Base-by-base conservation (phyloP, 345 rosid genomes). In the Abelmoschus esculentus region DNA sequence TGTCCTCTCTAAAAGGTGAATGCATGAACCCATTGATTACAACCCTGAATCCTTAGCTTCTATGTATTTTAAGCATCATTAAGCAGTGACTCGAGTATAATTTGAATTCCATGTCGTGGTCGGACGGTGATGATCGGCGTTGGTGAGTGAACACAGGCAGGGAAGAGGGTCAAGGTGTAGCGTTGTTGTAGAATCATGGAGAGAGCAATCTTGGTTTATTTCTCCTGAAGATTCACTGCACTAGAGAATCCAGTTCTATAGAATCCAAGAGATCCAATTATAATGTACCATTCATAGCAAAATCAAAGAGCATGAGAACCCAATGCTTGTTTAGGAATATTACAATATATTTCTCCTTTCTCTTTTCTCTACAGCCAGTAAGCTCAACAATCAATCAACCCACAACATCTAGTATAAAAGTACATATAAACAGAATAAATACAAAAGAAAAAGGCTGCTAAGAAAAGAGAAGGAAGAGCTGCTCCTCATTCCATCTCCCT, bases 401-500 rank as follows among this genome's bases (percentile, higher is more conserved):
- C 57, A 0, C 0, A 17, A 17, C 1, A 17, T n/a, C 31, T 3
- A 2, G 32, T 53, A 17, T 53, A 8, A 3, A 9, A 9, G 13
- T 29, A 0, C 3, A 22, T 13, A 61, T n/a, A n/a, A 42, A 12
- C 22, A 31, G 0, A 68, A 15, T 72, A 70, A 42, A 76, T 42
- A 8, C 15, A 56, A 62, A 72, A 72, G 76, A 61, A 72, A 72
- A 75, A 80, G 67, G 77, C 58, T 66, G 73, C 40, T 73, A 73
- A 75, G 72, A 72, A 53, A 53, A 57, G 53, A 72, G 60, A 69
- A 38, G 42, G 10, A 38, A 38, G 54, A 42, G 65, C 65, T 47
- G 74, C 69, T 54, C 56, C 76, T 59, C 70, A 70, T 73, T 53
- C 75, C 62, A 42, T 54, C 76, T 70, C 31, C 67, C 13, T 15